Evolutionary conservation across 1,139 yeast genomes (phyloP), one percentile per base, ranked within the genome.

Genomic region (Protomyces lactucae-debilis): DNA sequence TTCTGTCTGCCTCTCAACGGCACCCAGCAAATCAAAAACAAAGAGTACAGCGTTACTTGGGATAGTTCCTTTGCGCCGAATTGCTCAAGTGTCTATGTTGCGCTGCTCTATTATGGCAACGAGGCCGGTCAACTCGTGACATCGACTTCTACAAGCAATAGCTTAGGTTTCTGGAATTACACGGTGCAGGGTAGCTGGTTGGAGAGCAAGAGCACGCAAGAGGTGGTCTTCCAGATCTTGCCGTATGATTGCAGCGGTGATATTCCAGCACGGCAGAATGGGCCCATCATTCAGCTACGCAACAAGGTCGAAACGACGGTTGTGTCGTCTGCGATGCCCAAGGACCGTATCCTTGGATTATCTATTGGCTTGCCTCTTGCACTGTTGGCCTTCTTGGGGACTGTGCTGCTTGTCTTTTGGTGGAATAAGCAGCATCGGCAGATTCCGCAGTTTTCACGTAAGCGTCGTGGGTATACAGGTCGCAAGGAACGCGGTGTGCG

Each of bases 361-460:
- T 52, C 63, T 2, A 52, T 59, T 16, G 63, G 63, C 12, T 55
- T 59, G 21, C 63, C 63, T 3, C 63, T 59, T n/a, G 63, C 57
- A 9, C 35, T 59, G 21, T 9, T 52, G 3, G 63, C 63, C 12
- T 59, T 59, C 36, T n/a, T 59, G 12, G 63, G 63, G 12, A 52
- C 57, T 3, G 63, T 55, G 18, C 51, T 40, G 14, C 54, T 59
- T 25, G 57, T 59, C 45, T 52, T 59, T 48, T 59, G 63, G 63
- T 59, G 63, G 63, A 59, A 59, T 57, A 59, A 59, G 52, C 52
- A 57, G 10, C 63, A 59, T 23, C 56, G 63, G 16, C 63, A 59
- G 52, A 52, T 59, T 43, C 63, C 63, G 14, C 43, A 52, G 12
- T 59, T 59, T 36, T 43, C 16, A 18, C 39, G 25, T 2, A 35